Evolutionary conservation across 106 monocot species (phyloP), one percentile per base, ranked within the genome.

Genomic region (Platanthera zijinensis): DNA sequence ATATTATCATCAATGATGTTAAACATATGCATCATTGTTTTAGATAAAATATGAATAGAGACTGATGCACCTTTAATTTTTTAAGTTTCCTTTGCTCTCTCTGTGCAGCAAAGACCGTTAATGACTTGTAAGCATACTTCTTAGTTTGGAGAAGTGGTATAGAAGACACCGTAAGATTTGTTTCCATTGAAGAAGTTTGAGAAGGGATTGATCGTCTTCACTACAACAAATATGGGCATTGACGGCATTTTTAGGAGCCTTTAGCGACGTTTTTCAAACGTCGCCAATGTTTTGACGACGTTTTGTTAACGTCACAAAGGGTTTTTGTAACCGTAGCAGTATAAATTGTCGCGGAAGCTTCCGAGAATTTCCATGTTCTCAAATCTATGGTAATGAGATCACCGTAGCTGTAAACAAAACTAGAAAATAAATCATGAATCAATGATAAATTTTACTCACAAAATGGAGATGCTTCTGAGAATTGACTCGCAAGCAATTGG

Each of bases 81-180:
- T 86, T 68, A 28, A 84, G 69, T 80, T 89, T 92, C 47, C 82
- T 83, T 70, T 83, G 78, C 72, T 88, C 83, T 79, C 91, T 86
- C 63, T 10, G 77, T 14, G 61, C 66, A 71, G 62, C 74, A 71
- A 69, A 15, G 13, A 73, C 56, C 74, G 79, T 82, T 78, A 61
- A 68, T 52, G 70, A 28, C 46, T 72, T 18, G 47, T 74, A 52
- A 30, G 52, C 73, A 81, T 86, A 78, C 63, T 75, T 83, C 52
- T 76, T 68, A 25, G 54, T 22, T 59, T 18, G 54, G 72, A 77
- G 78, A 51, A 78, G 67, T 75, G 71, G 48, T 13, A 50, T 66
- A 32, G 77, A 59, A 73, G 76, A 84, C 39, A 66, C 59, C 78
- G 71, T 25, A 32, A 32, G 32, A 32, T 32, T 32, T 32, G 32